phyloP scores from a whole-genome alignment of 2,329 filamentous ascomycete genomes.

The Penicillium sp. region DNA sequence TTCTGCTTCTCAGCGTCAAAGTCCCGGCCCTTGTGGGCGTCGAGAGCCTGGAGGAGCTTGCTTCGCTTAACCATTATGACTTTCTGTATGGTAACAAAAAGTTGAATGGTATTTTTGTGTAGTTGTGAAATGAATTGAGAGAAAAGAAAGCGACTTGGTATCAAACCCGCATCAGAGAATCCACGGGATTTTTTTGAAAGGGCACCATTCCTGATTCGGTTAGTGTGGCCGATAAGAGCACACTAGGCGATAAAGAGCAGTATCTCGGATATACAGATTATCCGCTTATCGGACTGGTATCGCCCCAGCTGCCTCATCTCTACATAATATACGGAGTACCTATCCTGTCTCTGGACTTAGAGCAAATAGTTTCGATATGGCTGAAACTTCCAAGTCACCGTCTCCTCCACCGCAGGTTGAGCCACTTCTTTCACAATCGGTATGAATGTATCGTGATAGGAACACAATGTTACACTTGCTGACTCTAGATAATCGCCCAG shows the following conservation, averaged over 20 bases:
- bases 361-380: constrained; percentile 19
- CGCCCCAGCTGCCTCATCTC: not conserved
- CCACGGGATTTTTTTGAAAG: constrained; percentile 39
- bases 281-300: constrained; percentile 28
- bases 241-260: constrained; percentile 8
- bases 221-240: constrained; percentile 27
- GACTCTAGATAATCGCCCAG: constrained; percentile 10
- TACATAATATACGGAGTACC: not conserved
- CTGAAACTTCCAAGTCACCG: constrained; percentile 20
- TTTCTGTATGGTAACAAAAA: constrained; percentile 11
- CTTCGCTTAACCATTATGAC: constrained; percentile 54
- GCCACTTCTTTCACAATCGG: constrained; percentile 27
- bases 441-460: constrained; percentile 4
- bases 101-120: constrained; percentile 9
- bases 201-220: constrained; percentile 20
- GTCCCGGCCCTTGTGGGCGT: constrained; percentile 63
- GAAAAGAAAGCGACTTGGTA: constrained; percentile 14
- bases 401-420: constrained; percentile 20
- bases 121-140: constrained; percentile 10
- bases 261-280: constrained; percentile 26
- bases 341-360: constrained; percentile 2
- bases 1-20: constrained; percentile 77
- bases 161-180: constrained; percentile 20
- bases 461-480: not conserved
- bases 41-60: constrained; percentile 61